These are phyloP conservation scores for Ceratocystis alfenasii DNA, from an alignment of 2,329 filamentous ascomycete genomes.

Conservation along the genomic window DNA sequence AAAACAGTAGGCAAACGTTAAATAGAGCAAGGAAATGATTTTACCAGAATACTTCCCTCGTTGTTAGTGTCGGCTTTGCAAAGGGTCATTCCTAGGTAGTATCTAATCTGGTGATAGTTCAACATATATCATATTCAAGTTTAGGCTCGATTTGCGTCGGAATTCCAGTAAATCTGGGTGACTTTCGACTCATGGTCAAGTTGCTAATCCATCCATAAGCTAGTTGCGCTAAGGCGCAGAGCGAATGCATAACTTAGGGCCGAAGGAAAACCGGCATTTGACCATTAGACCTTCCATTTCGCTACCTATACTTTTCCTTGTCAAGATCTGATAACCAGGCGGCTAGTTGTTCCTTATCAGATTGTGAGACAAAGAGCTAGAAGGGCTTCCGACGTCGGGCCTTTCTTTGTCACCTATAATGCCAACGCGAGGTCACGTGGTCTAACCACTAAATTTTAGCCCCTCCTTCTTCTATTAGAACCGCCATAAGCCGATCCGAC, in stretches of 20 bases:
- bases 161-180: too few relatives aligned
- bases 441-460: neutral
- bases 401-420: neutral
- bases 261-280: neutral
- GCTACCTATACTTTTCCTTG: neutral
- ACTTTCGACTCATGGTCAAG: too few relatives aligned
- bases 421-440: neutral
- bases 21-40: too few relatives aligned
- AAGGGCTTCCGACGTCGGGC: conserved; percentile 1
- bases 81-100: too few relatives aligned
- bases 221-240: too few relatives aligned
- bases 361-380: neutral
- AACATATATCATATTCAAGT: too few relatives aligned
- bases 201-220: too few relatives aligned
- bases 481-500: neutral
- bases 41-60: too few relatives aligned
- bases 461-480: neutral
- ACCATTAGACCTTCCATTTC: neutral
- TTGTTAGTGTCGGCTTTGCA: too few relatives aligned
- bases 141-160: too few relatives aligned
- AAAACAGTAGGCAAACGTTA: too few relatives aligned
- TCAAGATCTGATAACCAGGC: neutral
- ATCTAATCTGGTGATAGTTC: too few relatives aligned
- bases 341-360: neutral
- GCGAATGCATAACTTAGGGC: neutral